phyloP scores from a whole-genome alignment of 495 filamentous ascomycete genomes.

The Echria macrotheca region DNA sequence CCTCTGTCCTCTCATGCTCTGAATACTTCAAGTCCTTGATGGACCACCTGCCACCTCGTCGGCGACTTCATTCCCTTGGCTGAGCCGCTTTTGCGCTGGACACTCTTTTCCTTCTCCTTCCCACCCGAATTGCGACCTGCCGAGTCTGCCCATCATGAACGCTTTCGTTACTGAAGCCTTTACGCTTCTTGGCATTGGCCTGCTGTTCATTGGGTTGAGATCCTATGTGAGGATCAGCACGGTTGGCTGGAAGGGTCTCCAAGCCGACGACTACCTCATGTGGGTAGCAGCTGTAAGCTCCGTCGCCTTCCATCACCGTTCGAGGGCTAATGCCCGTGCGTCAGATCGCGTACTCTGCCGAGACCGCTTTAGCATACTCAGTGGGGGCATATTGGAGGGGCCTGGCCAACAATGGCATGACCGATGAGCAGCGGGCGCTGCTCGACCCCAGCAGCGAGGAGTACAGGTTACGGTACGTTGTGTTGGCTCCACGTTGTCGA shows the following conservation, averaged over 20 bases:
- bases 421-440: slow-evolving; percentile 40
- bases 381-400: slow-evolving; percentile 41
- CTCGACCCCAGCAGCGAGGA: slow-evolving; percentile 44
- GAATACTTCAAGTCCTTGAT: no score
- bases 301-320: no score
- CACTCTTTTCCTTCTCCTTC: no score
- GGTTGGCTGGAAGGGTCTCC: slow-evolving; percentile 46
- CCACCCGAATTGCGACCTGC: no score
- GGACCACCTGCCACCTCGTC: no score
- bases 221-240: slow-evolving; percentile 45
- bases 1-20: no score
- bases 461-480: slow-evolving; percentile 34
- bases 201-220: slow-evolving; percentile 45
- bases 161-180: slow-evolving; percentile 50
- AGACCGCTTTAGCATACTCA: slow-evolving; percentile 29
- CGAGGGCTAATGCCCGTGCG: no score
- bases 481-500: no score
- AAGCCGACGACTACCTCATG: slow-evolving; percentile 58
- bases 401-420: slow-evolving; percentile 58
- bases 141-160: slow-evolving; percentile 15
- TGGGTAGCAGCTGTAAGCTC: slow-evolving; percentile 46
- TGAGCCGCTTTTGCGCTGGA: no score
- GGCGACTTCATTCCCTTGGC: no score
- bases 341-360: slow-evolving; percentile 31
- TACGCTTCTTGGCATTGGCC: slow-evolving; percentile 43